Base-by-base conservation (phyloP, 768 basidiomycete species). In the Hysterangium stoloniferum region DNA sequence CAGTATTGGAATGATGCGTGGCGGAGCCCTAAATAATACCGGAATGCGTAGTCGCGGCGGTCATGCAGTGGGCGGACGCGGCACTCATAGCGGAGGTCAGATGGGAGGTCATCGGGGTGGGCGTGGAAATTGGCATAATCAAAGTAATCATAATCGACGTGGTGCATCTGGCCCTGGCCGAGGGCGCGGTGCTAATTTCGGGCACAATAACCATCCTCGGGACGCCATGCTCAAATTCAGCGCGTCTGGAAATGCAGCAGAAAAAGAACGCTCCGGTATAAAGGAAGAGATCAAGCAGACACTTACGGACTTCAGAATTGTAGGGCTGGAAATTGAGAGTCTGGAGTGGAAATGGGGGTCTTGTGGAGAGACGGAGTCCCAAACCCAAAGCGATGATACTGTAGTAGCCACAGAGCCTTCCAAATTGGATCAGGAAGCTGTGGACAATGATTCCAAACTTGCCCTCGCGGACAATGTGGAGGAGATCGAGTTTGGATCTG, bases 221-320 rank as follows among this genome's bases (percentile, higher is more conserved):
- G 44, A 45, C 19, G 49, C 31, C 19, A 24, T 28, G 9, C n/a
- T 29, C 25, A 51, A 31, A 35, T 42, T 41, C 24, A 43, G 34
- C 24, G 49, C n/a, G 20, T 28, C 49, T 27, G 33, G 37, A 17
- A 32, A 24, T 41, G 11, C 27, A 32, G 27, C 38, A 20, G 49
- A 51, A n/a, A 51, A 51, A 32, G 49, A 51, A 4, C 49, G 49
- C 29, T 51, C 49, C 28, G 80, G 82, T 75, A 88, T 88, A 77
- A 86, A 84, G 67, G 86, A 89, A 62, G 88, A 91, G 66, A 85
- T 86, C 63, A 79, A 84, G 61, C 80, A 90, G 60, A 96, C 94
- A 27, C 81, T 99, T 58, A 97, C 93, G 32, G 95, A 98, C 70
- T 99, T 99, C 79, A 90, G 95, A 70, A 92, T 99, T 64, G 74